Percentiles rank a stretch among this genome's conserved stretches.
These are phyloP conservation scores for Noccaea bulbosa DNA, from an alignment of 345 rosid species.

Conservation along the genomic window DNA sequence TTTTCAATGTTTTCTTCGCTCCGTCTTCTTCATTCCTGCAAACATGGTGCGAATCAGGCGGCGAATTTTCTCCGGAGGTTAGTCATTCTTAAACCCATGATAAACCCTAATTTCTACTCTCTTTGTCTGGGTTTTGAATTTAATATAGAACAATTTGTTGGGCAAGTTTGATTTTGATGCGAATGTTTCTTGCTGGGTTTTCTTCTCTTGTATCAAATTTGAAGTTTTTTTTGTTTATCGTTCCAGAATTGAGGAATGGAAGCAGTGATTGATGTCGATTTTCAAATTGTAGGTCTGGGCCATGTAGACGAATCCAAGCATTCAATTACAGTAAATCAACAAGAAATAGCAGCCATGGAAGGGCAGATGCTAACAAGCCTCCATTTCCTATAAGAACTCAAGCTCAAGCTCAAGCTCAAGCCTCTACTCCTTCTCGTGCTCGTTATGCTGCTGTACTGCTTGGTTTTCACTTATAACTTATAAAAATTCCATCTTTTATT, in stretches of 20 bases:
- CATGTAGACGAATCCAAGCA: constrained; percentile 53
- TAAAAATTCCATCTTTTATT: constrained; percentile 6
- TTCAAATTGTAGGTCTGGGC: constrained; percentile 49
- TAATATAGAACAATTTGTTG: neutral
- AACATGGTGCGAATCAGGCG: constrained; percentile 42
- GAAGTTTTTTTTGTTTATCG: neutral
- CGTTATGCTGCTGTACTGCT: constrained; percentile 57
- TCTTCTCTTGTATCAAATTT: neutral
- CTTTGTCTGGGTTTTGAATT: neutral
- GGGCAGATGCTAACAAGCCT: constrained; percentile 34
- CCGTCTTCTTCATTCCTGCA: constrained; percentile 49
- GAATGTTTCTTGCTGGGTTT: constrained; percentile 20
- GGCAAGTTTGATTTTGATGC: neutral
- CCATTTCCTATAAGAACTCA: constrained; percentile 42
- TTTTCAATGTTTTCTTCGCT: constrained; percentile 51
- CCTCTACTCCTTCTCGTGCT: constrained; percentile 49
- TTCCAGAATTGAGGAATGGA: constrained; percentile 2
- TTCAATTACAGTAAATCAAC: constrained; percentile 57
- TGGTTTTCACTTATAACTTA: constrained; percentile 13
- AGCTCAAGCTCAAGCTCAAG: constrained; percentile 35
- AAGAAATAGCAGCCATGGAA: constrained; percentile 38
- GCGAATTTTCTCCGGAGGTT: constrained; percentile 48
- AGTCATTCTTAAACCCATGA: constrained; percentile 22
- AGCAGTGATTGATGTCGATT: constrained; percentile 16
- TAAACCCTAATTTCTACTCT: constrained; percentile 32